Evolutionary conservation across 306 rosid species (phyloP), one percentile per base, ranked within the genome.

Genomic region (Pachyrhizus erosus): DNA sequence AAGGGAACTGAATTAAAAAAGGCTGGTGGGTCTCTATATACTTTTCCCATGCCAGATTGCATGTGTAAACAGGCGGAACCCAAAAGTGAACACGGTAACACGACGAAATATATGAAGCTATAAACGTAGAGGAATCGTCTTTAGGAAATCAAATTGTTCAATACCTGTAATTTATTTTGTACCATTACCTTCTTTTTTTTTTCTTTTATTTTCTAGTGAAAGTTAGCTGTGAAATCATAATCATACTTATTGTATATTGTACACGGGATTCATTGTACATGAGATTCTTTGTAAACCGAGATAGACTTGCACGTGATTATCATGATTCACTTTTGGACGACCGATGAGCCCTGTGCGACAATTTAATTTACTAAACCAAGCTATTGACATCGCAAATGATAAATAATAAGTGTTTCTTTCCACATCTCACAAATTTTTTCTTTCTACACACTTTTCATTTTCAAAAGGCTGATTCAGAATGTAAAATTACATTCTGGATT

Each of bases 21-120:
- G 82, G 67, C 91, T 18, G 85, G 91, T 43, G 97, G 84, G 1
- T 93, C 97, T 43, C 88, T 96, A 12, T 95, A 91, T 70, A 95
- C 88, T 40, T 95, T 93, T 92, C 99, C 99, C 40, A 87, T 89
- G 97, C 99, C 99, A 23, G 99, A 95, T 87, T 95, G 99, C 85
- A 96, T 96, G 98, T 93, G 91, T 86, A 88, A 84, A 88, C 88
- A 85, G 79, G 88, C 80, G 51, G 89, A 83, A 80, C 82, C 87
- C 23, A 87, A 45, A 76, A 71, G 40, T 37, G 88, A 82, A 77
- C 85, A 77, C 75, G 52, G 75, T 57, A 84, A 79, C 27, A 48
- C 51, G 0, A 78, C 77, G 12, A 79, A 74, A 68, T 66, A 43
- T 73, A 77, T 57, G 62, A 81, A 55, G 65, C 68, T 80, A 66